Evolutionary conservation across 2,329 filamentous ascomycete species (phyloP).

Genomic region (Trichophyton mentagrophytes): DNA sequence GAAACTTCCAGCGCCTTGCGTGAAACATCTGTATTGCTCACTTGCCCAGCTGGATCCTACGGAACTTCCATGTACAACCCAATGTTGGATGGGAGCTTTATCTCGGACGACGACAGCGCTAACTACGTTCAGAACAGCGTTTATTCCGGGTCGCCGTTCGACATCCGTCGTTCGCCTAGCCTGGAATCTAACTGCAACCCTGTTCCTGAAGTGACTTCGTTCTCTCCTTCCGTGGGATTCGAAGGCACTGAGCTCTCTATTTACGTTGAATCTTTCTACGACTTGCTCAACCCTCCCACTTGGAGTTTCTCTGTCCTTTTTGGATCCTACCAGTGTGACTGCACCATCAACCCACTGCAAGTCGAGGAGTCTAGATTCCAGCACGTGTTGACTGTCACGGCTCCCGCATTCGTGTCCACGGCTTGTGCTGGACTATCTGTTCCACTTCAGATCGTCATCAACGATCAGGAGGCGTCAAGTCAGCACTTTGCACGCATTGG

Average conservation of each 20-base stretch:
- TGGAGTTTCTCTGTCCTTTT: conserved; percentile 54
- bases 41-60: conserved; percentile 28
- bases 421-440: conserved; percentile 44
- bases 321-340: conserved; percentile 60
- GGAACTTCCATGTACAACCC: conserved; percentile 30
- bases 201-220: conserved; percentile 54
- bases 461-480: conserved; percentile 42
- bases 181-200: conserved; percentile 49
- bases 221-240: conserved; percentile 54
- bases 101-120: conserved; percentile 30
- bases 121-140: conserved; percentile 28
- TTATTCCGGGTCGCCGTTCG: conserved; percentile 37
- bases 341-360: conserved; percentile 50
- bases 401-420: conserved; percentile 51
- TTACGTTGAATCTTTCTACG: conserved; percentile 61
- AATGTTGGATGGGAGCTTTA: conserved; percentile 29
- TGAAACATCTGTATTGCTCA: conserved; percentile 24
- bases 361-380: conserved; percentile 48
- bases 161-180: conserved; percentile 54
- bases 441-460: conserved; percentile 47
- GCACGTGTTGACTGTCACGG: conserved; percentile 60
- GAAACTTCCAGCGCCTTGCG: conserved; percentile 20
- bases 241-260: conserved; percentile 60
- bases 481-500: conserved; percentile 45
- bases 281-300: conserved; percentile 50